Percentiles rank a stretch among this genome's conserved stretches.
Evolutionary conservation across 1,284 basidiomycete species (phyloP).

Genomic region (Rhizoctonia solani): DNA sequence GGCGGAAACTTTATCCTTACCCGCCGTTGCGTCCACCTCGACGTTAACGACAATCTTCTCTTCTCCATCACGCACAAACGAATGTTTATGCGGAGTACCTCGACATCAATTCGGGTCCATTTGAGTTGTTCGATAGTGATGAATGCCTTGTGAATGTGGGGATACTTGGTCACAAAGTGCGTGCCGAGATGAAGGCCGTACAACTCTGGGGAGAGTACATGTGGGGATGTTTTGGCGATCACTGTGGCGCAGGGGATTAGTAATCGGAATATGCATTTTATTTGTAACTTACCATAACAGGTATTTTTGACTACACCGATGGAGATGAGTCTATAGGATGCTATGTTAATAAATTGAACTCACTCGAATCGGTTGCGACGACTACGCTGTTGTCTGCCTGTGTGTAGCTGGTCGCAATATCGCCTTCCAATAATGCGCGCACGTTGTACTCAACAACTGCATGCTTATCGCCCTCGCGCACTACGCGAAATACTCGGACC

Average conservation of each 20-base stretch:
- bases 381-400: constrained; percentile 82
- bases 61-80: constrained; percentile 88
- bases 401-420: constrained; percentile 76
- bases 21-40: constrained; percentile 64
- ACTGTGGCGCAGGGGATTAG: constrained; percentile 51
- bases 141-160: constrained; percentile 74
- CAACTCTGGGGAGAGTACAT: constrained; percentile 79
- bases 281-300: constrained; percentile 67
- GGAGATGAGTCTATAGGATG: constrained; percentile 32
- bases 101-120: constrained; percentile 79
- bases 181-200: constrained; percentile 87
- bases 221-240: constrained; percentile 83
- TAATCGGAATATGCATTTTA: not conserved
- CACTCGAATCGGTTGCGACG: constrained; percentile 87
- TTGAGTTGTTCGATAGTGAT: constrained; percentile 81
- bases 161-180: constrained; percentile 84
- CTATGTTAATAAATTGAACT: constrained; percentile 42
- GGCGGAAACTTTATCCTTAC: constrained; percentile 62
- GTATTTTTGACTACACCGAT: constrained; percentile 84
- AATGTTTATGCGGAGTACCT: constrained; percentile 67
- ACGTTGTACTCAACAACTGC: constrained; percentile 83
- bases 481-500: constrained; percentile 80
- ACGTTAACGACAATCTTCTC: constrained; percentile 77
- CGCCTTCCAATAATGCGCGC: constrained; percentile 76
- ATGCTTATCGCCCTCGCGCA: constrained; percentile 67